Percentiles rank a stretch among this genome's conserved stretches.
These are phyloP conservation scores for Diaporthe ilicicola DNA, from an alignment of 2,329 filamentous ascomycete genomes.

Conservation along the genomic window DNA sequence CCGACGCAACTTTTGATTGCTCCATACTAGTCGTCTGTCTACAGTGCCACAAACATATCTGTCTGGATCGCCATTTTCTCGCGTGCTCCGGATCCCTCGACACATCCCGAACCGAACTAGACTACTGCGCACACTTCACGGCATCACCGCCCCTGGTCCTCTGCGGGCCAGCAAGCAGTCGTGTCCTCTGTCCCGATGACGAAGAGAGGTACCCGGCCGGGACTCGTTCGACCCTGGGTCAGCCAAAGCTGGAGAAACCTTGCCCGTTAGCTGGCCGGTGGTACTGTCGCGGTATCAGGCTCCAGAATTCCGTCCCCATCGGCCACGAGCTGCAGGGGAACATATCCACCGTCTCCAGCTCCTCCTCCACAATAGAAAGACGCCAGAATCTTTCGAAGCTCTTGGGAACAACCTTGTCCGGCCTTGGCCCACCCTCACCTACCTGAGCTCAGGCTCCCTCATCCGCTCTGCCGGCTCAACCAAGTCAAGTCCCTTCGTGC, in stretches of 20 bases:
- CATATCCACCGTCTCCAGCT: slow-evolving; percentile 19
- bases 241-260: slow-evolving; percentile 26
- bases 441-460: neutral
- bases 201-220: neutral
- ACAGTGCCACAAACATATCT: neutral
- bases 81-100: slow-evolving; percentile 17
- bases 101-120: slow-evolving; percentile 4
- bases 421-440: neutral
- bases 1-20: neutral
- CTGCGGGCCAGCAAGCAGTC: neutral
- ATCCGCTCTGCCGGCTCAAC: neutral
- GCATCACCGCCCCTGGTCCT: slow-evolving; percentile 18
- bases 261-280: neutral
- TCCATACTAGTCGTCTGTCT: too few relatives aligned
- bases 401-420: slow-evolving; percentile 27
- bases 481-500: neutral
- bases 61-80: neutral
- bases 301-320: slow-evolving; percentile 23
- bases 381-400: slow-evolving; percentile 32
- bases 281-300: slow-evolving; percentile 6
- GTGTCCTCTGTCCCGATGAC: slow-evolving; percentile 5
- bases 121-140: slow-evolving; percentile 14
- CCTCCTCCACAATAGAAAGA: slow-evolving; percentile 23
- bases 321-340: slow-evolving; percentile 24
- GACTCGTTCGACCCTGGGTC: neutral